Conservation (phyloP, 495 filamentous ascomycete species). For the Ascodesmis nigricans region DNA sequence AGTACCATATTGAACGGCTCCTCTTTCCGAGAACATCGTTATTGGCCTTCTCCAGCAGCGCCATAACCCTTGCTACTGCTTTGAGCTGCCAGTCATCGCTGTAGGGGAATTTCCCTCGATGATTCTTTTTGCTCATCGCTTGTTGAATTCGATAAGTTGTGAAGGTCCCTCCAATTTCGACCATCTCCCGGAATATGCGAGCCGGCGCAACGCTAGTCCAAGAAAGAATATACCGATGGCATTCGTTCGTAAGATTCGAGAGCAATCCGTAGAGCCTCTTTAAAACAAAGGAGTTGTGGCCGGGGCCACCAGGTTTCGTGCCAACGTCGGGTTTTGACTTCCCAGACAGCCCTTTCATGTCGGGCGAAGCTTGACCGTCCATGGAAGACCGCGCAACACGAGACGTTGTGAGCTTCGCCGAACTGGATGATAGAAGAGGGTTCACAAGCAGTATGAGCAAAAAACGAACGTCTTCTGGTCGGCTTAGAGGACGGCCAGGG, state of each 20-base stretch:
- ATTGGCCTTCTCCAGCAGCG: conserved; percentile 66
- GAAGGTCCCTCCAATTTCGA: conserved; percentile 59
- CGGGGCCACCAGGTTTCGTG: conserved; percentile 28
- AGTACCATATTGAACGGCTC: too few species aligned
- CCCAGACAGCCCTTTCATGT: too few species aligned
- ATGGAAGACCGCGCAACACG: too few species aligned
- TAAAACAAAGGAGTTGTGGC: conserved; percentile 57
- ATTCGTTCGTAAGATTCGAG: conserved; percentile 50
- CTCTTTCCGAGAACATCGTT: conserved; percentile 23
- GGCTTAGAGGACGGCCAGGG: conserved; percentile 46
- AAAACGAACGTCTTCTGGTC: conserved; percentile 53
- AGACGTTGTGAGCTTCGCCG: conserved; percentile 7
- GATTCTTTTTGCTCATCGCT: conserved; percentile 36
- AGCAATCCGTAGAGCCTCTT: conserved; percentile 69
- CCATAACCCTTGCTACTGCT: conserved; percentile 60
- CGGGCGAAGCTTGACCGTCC: too few species aligned
- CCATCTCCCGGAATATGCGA: conserved; percentile 42
- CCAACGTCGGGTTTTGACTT: too few species aligned
- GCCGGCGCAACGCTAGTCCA: conserved; percentile 63
- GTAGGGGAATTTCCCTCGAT: conserved; percentile 36
- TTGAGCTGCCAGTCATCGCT: conserved; percentile 82
- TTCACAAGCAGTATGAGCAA: conserved; percentile 70
- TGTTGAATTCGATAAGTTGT: conserved; percentile 61
- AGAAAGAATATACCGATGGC: conserved; percentile 61
- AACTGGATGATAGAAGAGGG: conserved; percentile 39